phyloP scores from a whole-genome alignment of 2,329 filamentous ascomycete species.

The Xylariaceae sp. region DNA sequence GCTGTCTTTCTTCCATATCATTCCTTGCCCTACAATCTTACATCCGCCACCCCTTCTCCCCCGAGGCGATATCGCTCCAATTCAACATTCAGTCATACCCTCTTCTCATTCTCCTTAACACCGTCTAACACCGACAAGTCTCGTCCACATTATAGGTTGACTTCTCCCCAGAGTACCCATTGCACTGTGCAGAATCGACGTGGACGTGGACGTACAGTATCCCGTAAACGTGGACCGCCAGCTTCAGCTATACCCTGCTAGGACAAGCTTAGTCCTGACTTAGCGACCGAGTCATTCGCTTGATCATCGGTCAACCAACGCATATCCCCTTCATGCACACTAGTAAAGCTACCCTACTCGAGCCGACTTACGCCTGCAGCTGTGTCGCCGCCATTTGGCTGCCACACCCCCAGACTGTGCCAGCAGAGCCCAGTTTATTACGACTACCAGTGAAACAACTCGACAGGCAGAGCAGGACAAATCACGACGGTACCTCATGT shows the following conservation, averaged over 20 bases:
- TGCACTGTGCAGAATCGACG: neutral
- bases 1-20: slow-evolving; percentile 10
- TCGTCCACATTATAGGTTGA: slow-evolving; percentile 3
- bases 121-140: slow-evolving; percentile 11
- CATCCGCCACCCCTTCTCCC: neutral
- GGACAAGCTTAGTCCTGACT: too few relatives aligned
- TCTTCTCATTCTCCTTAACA: neutral
- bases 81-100: slow-evolving; percentile 8
- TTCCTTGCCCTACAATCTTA: neutral
- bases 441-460: slow-evolving; percentile 4
- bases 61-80: neutral
- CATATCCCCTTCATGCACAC: slow-evolving; percentile 6
- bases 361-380: slow-evolving; percentile 7
- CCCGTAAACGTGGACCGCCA: too few relatives aligned
- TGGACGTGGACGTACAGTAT: neutral
- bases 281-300: slow-evolving; percentile 40
- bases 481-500: slow-evolving; percentile 16
- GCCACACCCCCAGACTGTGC: slow-evolving; percentile 8
- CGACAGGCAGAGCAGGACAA: slow-evolving; percentile 10
- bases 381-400: neutral
- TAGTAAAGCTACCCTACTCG: slow-evolving; percentile 3
- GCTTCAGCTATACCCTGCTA: slow-evolving; percentile 5
- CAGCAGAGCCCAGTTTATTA: slow-evolving; percentile 18
- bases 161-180: neutral
- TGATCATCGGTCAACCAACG: slow-evolving; percentile 41